Conservation (phyloP, 192 early-diverging fungal species). For the Coemansia reversa region DNA sequence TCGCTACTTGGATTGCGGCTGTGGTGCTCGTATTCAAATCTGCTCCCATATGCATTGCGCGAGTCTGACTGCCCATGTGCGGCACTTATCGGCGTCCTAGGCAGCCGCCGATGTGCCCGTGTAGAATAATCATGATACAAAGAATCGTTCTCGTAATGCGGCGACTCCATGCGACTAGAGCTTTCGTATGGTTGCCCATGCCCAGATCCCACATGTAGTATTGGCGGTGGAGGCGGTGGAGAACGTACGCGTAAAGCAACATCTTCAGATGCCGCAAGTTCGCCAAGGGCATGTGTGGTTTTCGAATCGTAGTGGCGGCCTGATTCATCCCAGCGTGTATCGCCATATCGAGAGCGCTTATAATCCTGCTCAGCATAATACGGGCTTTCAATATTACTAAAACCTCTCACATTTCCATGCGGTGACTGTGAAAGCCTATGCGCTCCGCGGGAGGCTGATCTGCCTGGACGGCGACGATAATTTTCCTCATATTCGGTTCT, state of each 20-base stretch:
- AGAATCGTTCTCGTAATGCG: conserved; percentile 21
- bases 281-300: not conserved
- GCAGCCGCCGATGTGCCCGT: conserved; percentile 24
- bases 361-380: not conserved
- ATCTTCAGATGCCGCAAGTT: not conserved
- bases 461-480: conserved; percentile 10
- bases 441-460: conserved; percentile 15
- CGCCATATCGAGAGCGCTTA: conserved; percentile 15
- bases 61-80: conserved; percentile 13
- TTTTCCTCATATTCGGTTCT: conserved; percentile 17
- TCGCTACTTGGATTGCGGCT: conserved; percentile 25
- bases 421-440: conserved; percentile 27
- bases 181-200: conserved; percentile 14
- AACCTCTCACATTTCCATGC: conserved; percentile 9
- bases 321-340: conserved; percentile 17
- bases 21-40: conserved; percentile 32
- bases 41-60: conserved; percentile 15
- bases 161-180: conserved; percentile 9
- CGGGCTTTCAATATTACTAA: not conserved
- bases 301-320: conserved; percentile 10
- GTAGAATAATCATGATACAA: conserved; percentile 30
- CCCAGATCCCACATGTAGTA: conserved; percentile 4
- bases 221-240: conserved; percentile 29
- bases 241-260: not conserved
- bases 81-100: conserved; percentile 18